Evolutionary conservation across 371 early-diverging fungal genomes (phyloP).

Genomic region (Syncephalastrum sp.): DNA sequence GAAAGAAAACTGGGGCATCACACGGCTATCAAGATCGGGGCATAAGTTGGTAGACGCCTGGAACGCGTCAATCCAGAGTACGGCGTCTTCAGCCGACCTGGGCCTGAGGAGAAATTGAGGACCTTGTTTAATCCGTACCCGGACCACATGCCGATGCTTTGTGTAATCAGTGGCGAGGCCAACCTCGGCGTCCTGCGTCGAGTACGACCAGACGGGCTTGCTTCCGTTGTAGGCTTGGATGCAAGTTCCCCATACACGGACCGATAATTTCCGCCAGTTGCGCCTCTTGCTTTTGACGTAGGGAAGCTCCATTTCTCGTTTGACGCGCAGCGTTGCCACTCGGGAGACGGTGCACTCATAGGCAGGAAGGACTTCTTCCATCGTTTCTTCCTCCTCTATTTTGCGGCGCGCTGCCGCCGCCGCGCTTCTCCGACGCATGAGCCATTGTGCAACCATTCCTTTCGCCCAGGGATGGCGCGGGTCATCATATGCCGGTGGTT

Average conservation of each 20-base stretch:
- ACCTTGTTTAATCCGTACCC: constrained; percentile 29
- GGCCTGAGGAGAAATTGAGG: constrained; percentile 42
- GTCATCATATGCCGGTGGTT: constrained; percentile 16
- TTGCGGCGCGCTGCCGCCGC: not conserved
- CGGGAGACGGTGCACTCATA: constrained; percentile 30
- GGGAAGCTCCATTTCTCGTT: constrained; percentile 23
- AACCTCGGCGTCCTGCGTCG: constrained; percentile 41
- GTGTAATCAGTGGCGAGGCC: constrained; percentile 38
- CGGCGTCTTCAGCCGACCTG: constrained; percentile 14
- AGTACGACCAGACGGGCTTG: constrained; percentile 32
- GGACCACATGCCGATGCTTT: constrained; percentile 37
- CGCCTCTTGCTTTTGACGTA: constrained; percentile 16
- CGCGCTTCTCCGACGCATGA: constrained; percentile 1
- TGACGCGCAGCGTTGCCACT: constrained; percentile 21
- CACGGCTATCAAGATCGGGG: constrained; percentile 33
- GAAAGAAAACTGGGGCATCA: constrained; percentile 40
- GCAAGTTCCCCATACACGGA: constrained; percentile 18
- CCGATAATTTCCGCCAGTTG: constrained; percentile 28
- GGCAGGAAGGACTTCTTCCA: constrained; percentile 21
- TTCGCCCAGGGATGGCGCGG: constrained; percentile 17
- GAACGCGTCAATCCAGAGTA: constrained; percentile 35
- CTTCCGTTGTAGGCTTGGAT: constrained; percentile 18
- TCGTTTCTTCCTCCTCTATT: constrained; percentile 17
- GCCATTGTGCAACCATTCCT: constrained; percentile 1
- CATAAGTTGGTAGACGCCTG: constrained; percentile 45